Conservation (phyloP, 2,329 filamentous ascomycete species). For the Cryphonectria radicalis region DNA sequence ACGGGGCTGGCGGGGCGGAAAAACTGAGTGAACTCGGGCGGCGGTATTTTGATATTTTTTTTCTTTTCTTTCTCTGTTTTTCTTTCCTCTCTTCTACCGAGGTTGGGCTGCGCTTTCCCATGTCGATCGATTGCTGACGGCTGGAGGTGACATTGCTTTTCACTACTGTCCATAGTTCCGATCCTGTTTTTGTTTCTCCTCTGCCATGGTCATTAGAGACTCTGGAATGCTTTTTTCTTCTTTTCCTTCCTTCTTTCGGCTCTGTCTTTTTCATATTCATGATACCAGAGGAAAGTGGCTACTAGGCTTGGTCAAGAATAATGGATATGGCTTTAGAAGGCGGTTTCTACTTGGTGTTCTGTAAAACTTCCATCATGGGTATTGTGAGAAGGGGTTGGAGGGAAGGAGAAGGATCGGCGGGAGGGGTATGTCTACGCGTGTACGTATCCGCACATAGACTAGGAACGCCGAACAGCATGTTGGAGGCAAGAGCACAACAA, state of each 20-base stretch:
- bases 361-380: background rate
- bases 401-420: background rate
- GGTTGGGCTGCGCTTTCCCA: background rate
- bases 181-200: background rate
- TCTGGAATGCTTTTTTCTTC: background rate
- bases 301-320: conserved; percentile 14
- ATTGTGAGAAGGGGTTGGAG: background rate
- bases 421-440: conserved; percentile 8
- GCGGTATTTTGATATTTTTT: background rate
- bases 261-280: conserved; percentile 17
- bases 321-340: conserved; percentile 20
- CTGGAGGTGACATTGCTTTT: background rate
- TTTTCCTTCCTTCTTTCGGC: background rate
- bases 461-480: background rate
- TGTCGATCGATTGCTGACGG: background rate
- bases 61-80: background rate
- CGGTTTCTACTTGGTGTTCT: background rate
- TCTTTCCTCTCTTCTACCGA: background rate
- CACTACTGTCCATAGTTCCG: background rate
- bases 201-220: background rate
- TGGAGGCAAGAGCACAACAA: background rate
- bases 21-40: conserved; percentile 5
- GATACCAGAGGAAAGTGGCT: conserved; percentile 24
- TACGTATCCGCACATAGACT: background rate
- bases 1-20: conserved; percentile 6